Evolutionary conservation across 2,329 filamentous ascomycete genomes (phyloP).

Genomic region (Arachnomyces sp.): DNA sequence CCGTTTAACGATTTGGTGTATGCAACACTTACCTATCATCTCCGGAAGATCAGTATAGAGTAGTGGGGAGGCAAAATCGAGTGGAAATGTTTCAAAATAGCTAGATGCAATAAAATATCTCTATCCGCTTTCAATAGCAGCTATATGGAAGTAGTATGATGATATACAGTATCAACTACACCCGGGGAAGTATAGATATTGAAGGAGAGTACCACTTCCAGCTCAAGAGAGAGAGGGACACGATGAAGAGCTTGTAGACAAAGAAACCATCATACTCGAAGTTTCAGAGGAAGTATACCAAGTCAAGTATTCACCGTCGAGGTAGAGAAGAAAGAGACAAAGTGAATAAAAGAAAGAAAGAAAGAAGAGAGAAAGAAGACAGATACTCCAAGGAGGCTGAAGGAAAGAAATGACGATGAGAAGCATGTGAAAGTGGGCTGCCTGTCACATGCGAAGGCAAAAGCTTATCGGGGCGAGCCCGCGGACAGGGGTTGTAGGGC

Average conservation of each 20-base stretch:
- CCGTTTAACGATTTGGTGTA: not conserved
- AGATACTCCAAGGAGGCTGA: not conserved
- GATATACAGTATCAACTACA: too few relatives aligned
- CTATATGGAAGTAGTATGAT: too few relatives aligned
- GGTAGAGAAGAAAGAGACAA: not conserved
- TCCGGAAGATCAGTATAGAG: slow-evolving; percentile 5
- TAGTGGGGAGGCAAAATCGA: not conserved
- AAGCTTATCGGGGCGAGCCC: too few relatives aligned
- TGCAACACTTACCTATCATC: slow-evolving; percentile 25
- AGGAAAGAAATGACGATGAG: not conserved
- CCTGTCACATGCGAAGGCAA: too few relatives aligned
- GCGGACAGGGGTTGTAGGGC: too few relatives aligned
- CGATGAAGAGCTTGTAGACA: too few relatives aligned
- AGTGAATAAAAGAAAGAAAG: slow-evolving; percentile 2
- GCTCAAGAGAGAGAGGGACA: too few relatives aligned
- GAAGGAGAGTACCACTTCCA: too few relatives aligned
- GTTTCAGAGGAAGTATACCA: too few relatives aligned
- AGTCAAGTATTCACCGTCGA: not conserved
- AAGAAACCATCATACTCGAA: too few relatives aligned
- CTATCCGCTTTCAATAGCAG: slow-evolving; percentile 6
- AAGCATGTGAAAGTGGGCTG: slow-evolving; percentile 7
- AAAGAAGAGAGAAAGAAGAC: not conserved
- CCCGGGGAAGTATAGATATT: too few relatives aligned
- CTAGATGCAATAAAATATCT: not conserved
- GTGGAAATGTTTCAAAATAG: too few relatives aligned